phyloP scores from a whole-genome alignment of 139 green algal genomes.

The Micractinium sp. region DNA sequence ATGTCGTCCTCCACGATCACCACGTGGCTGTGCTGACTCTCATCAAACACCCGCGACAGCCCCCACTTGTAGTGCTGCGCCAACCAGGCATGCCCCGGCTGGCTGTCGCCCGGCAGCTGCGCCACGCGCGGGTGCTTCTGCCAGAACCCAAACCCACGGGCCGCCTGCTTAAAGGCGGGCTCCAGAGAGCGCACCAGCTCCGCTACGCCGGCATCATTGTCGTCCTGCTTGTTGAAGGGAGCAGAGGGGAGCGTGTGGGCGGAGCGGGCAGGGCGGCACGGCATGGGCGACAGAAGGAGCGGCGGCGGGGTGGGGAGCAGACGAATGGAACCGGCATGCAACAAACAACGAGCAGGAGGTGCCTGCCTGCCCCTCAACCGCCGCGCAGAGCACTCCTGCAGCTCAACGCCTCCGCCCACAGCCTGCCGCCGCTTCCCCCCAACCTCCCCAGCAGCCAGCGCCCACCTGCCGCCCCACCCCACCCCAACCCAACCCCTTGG shows the following conservation, averaged over 20 bases:
- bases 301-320: too few relatives aligned
- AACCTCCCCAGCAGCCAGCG: background rate
- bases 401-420: background rate
- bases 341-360: background rate
- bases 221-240: conserved; percentile 16
- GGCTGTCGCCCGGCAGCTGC: conserved; percentile 21
- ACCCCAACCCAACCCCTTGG: background rate
- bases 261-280: too few relatives aligned
- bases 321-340: background rate
- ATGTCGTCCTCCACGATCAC: conserved; percentile 68
- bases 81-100: conserved; percentile 55
- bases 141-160: conserved; percentile 44
- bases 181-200: background rate
- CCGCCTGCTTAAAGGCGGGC: background rate
- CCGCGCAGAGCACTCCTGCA: too few relatives aligned
- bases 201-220: conserved; percentile 7
- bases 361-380: too few relatives aligned
- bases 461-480: background rate
- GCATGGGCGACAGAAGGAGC: too few relatives aligned
- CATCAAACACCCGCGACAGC: conserved; percentile 42
- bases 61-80: conserved; percentile 61
- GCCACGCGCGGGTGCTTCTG: conserved; percentile 32
- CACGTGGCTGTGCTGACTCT: conserved; percentile 44
- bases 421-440: too few relatives aligned
- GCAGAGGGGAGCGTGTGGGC: background rate